Base-by-base conservation (phyloP, 1,139 yeast genomes). In the Diutina rugosa region DNA sequence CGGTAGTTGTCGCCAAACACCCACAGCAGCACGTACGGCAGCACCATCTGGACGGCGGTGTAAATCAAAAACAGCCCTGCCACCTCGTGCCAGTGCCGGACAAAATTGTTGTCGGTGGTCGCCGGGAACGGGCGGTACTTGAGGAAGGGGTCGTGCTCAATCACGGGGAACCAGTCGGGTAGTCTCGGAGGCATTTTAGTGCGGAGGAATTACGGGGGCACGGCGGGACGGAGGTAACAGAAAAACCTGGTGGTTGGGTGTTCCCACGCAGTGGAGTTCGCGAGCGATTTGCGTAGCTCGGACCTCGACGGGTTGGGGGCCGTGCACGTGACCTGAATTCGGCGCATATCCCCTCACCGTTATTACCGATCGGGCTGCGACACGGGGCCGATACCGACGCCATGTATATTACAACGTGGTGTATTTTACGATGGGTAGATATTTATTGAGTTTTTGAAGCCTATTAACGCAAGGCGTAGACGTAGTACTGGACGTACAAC, bases 81-180 rank as follows among this genome's bases (percentile, higher is more conserved):
- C 14, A 78, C 68, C 65, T 81, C 85, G 62, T 81, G 85, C 83
- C 84, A 79, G 63, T 81, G 85, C n/a, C 69, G 72, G 4, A 72
- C 65, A 48, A 63, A 59, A 56, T 66, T 69, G 21, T 61, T 59
- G 10, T 68, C 59, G 4, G 76, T 68, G 1, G 67, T 62, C 12
- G 62, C 71, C 0, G 82, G 81, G 60, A 76, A 79, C 26, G 85
- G 84, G 46, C 82, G 66, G 57, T 67, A 72, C 59, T 69, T 62
- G 56, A 74, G 67, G 56, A 81, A 72, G 7, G 79, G 76, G 64
- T 81, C 85, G 7, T 70, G 64, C 32, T 49, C 53, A 16, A 49
- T 49, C 28, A 49, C 44, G 32, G 53, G 53, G 6, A 49, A n/a
- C 41, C 41, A 35, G 7, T 38, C 53, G 16, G 53, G 53, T 7